Evolutionary conservation across 139 green algal species (phyloP).

Genomic region (Spirogloea muscicola): DNA sequence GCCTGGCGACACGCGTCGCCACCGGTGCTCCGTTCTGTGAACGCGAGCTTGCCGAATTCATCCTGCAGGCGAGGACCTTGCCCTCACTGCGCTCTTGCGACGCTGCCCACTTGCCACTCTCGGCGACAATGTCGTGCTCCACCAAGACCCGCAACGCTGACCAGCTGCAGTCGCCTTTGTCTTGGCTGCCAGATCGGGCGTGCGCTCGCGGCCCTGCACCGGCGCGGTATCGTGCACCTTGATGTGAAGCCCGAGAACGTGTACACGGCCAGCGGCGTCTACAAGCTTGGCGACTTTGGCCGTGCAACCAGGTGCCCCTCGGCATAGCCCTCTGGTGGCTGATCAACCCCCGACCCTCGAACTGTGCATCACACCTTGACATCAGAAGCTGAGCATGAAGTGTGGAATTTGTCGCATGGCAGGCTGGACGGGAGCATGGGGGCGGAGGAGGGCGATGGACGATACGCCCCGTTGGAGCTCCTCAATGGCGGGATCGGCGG

Average conservation of each 20-base stretch:
- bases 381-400: too few relatives aligned
- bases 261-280: slow-evolving; percentile 55
- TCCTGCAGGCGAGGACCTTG: slow-evolving; percentile 39
- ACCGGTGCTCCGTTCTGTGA: slow-evolving; percentile 53
- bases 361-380: too few relatives aligned
- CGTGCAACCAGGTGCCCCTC: slow-evolving; percentile 65
- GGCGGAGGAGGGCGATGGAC: slow-evolving; percentile 40
- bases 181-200: slow-evolving; percentile 15
- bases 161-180: too few relatives aligned
- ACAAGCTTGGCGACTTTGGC: slow-evolving; percentile 93
- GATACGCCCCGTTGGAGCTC: slow-evolving; percentile 82
- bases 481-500: slow-evolving; percentile 59
- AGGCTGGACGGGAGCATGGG: slow-evolving; percentile 3
- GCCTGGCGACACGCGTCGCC: slow-evolving; percentile 2
- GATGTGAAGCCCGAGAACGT: slow-evolving; percentile 97
- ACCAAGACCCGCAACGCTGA: too few relatives aligned
- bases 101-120: too few relatives aligned
- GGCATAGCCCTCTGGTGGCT: too few relatives aligned
- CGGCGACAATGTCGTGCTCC: too few relatives aligned
- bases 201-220: slow-evolving; percentile 78
- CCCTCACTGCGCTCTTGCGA: too few relatives aligned
- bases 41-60: slow-evolving; percentile 65
- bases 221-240: slow-evolving; percentile 76
- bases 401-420: too few relatives aligned
- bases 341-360: too few relatives aligned